phyloP scores from a whole-genome alignment of 768 basidiomycete species.

The Russula earlei region DNA sequence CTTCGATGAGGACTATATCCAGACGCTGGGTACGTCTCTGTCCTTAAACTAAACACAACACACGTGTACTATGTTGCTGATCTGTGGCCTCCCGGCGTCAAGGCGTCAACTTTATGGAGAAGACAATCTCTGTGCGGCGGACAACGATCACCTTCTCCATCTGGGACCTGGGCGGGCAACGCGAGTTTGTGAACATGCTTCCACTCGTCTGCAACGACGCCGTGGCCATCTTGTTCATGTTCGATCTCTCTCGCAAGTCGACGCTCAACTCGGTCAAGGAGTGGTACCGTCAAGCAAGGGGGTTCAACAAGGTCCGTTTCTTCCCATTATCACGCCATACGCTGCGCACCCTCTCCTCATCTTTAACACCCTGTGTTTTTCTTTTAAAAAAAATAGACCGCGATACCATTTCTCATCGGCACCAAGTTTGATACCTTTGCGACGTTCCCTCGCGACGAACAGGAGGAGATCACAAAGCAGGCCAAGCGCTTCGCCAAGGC shows the following conservation, averaged over 20 bases:
- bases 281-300: constrained; percentile 98
- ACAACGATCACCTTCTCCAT: constrained; percentile 99
- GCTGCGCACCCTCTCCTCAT: no score
- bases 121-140: constrained; percentile 95
- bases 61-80: constrained; percentile 18
- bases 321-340: background rate
- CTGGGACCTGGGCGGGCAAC: constrained; percentile 96
- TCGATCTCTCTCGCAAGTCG: constrained; percentile 94
- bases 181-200: constrained; percentile 99
- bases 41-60: background rate
- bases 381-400: no score
- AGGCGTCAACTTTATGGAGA: constrained; percentile 99
- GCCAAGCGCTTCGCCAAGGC: constrained; percentile 97
- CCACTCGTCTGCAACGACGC: constrained; percentile 98
- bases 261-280: constrained; percentile 98
- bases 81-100: constrained; percentile 19
- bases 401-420: constrained; percentile 96
- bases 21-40: constrained; percentile 75
- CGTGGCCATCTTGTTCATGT: constrained; percentile 99
- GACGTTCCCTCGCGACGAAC: constrained; percentile 92
- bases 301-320: constrained; percentile 87
- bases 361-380: no score
- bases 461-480: constrained; percentile 99
- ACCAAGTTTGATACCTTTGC: constrained; percentile 98
- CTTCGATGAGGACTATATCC: constrained; percentile 99